Evolutionary conservation across 768 basidiomycete species (phyloP), one percentile per base, ranked within the genome.

Genomic region (Daedaleopsis nitida): DNA sequence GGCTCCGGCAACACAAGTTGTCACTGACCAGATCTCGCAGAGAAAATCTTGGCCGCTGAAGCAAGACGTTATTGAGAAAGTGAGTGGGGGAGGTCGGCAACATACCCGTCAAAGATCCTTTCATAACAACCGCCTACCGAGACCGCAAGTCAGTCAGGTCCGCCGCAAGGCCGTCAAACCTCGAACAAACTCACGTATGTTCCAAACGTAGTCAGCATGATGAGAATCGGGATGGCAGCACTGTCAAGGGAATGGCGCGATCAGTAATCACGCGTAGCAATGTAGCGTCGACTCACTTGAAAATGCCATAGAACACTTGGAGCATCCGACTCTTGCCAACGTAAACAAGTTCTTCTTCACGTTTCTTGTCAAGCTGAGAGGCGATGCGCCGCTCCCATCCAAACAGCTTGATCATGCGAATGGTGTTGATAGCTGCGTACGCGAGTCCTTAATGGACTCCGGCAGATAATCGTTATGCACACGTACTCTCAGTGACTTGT

Each of bases 171-270:
- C 12, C 21, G n/a, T 1, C 6, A 17, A 4, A 37, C 37, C 19
- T 16, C 14, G 27, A 32, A 32, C 27, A 32, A 17, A 68, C 83
- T 57, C 73, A 86, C 78, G 62, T 86, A 90, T 9, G 82, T 79
- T 5, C 81, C 76, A 67, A 83, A 91, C 1, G 86, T 86, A 13
- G 81, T 77, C 39, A 87, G 64, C 89, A 91, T 91, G 38, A 83
- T 85, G 1, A 81, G 43, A 9, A 89, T 68, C 0, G 89, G 88
- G 44, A 90, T 79, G 35, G 84, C 27, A 32, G 27, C 27, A 32
- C 27, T 54, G 64, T 77, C 83, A 68, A 86, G 88, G 37, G 7
- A 7, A 32, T 32, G 3, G 7, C 27, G 27, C 9, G 14, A 17
- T 10, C 23, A 27, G 17, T 23, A 34, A 37, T 32, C 50, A 61